These are phyloP conservation scores for Trichoderma cornu-damae DNA, from an alignment of 2,329 filamentous ascomycete genomes.

Conservation along the genomic window DNA sequence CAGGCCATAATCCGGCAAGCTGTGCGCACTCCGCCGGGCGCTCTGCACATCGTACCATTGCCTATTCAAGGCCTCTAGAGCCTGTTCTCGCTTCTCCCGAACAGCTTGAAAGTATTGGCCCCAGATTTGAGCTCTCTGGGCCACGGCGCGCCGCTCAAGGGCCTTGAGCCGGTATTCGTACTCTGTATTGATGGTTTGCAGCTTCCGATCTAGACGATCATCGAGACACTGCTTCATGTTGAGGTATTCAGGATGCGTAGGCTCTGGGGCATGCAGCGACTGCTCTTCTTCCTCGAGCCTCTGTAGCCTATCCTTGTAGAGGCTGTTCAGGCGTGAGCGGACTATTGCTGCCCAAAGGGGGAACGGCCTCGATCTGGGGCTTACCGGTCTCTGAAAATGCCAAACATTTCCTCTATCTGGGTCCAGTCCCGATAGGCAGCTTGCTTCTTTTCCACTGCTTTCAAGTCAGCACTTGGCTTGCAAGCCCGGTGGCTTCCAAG, in stretches of 20 bases:
- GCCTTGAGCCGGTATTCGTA: constrained; percentile 69
- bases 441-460: constrained; percentile 68
- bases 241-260: constrained; percentile 86
- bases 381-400: constrained; percentile 73
- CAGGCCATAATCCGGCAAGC: constrained; percentile 75
- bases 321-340: constrained; percentile 43
- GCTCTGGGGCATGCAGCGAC: constrained; percentile 53
- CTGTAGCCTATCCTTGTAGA: constrained; percentile 83
- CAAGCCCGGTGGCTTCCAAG: neutral
- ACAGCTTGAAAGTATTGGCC: constrained; percentile 86
- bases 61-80: constrained; percentile 75
- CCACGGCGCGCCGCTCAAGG: constrained; percentile 68
- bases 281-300: constrained; percentile 68
- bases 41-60: constrained; percentile 92
- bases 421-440: constrained; percentile 73
- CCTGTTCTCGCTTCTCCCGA: constrained; percentile 73
- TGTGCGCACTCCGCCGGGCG: constrained; percentile 75
- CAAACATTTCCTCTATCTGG: constrained; percentile 83
- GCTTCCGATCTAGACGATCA: constrained; percentile 72
- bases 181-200: constrained; percentile 69
- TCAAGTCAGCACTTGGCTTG: constrained; percentile 22
- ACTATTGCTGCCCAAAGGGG: no score
- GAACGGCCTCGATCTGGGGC: constrained; percentile 32
- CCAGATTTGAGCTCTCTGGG: constrained; percentile 78
- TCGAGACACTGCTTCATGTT: constrained; percentile 86